Conservation (phyloP, 768 basidiomycete genomes). For the Mycena pura region DNA sequence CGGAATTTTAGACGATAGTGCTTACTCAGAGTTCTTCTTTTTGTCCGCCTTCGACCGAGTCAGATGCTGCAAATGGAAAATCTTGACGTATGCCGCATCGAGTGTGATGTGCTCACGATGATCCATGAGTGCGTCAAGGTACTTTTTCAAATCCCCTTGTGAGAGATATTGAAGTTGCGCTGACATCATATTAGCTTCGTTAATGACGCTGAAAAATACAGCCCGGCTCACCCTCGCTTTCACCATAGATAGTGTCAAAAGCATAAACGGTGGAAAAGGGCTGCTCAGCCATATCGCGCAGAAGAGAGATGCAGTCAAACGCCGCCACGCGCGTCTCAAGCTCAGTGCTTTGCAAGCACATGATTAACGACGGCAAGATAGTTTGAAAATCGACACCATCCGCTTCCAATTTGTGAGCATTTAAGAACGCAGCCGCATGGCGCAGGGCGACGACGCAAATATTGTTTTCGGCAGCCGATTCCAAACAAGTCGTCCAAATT, state of each 20-base stretch:
- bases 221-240: conserved; percentile 54
- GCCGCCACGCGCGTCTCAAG: conserved; percentile 55
- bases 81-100: conserved; percentile 62
- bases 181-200: conserved; percentile 21
- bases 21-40: conserved; percentile 62
- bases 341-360: conserved; percentile 59
- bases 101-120: conserved; percentile 62
- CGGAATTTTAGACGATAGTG: conserved; percentile 11
- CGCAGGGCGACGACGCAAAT: conserved; percentile 65
- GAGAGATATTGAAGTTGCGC: conserved; percentile 73
- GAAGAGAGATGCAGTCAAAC: conserved; percentile 58
- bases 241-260: conserved; percentile 76
- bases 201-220: neutral
- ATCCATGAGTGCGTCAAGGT: conserved; percentile 57
- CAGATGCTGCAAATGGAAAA: conserved; percentile 68
- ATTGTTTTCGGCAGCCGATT: conserved; percentile 35
- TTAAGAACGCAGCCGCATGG: conserved; percentile 82
- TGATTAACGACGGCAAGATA: conserved; percentile 72
- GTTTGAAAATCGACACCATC: conserved; percentile 80
- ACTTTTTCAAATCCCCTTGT: conserved; percentile 65
- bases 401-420: conserved; percentile 64
- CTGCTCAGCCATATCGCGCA: conserved; percentile 48
- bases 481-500: conserved; percentile 53
- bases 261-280: conserved; percentile 68
- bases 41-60: conserved; percentile 54